These are phyloP conservation scores for Coffea eugenioides DNA, from an alignment of 257 asterid species.

Conservation along the genomic window DNA sequence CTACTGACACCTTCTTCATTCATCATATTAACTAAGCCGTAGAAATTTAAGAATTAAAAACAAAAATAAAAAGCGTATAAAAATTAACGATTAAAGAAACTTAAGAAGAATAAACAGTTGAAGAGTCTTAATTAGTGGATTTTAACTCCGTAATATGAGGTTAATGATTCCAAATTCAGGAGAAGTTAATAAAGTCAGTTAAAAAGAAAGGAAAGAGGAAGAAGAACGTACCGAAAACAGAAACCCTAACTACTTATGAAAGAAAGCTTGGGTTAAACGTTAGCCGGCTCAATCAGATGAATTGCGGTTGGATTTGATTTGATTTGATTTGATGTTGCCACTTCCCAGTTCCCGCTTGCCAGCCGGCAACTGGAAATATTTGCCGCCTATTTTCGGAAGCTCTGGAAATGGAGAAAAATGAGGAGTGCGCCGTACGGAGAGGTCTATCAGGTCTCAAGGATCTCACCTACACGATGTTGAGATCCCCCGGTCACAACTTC, in stretches of 20 bases:
- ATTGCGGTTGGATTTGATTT: too few relatives aligned
- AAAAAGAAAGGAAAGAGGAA: background rate
- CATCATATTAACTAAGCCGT: background rate
- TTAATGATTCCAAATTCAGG: background rate
- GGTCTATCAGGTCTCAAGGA: constrained; percentile 19
- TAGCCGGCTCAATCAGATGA: too few relatives aligned
- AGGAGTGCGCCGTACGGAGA: background rate
- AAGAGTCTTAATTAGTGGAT: background rate
- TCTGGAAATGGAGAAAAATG: too few relatives aligned
- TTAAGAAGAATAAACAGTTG: background rate
- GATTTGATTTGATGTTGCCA: too few relatives aligned
- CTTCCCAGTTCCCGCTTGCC: too few relatives aligned
- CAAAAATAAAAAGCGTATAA: background rate
- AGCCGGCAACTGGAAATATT: too few relatives aligned
- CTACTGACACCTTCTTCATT: background rate
- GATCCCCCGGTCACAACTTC: background rate
- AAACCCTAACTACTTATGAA: background rate
- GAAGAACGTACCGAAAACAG: background rate
- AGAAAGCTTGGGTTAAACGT: background rate
- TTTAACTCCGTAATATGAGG: background rate
- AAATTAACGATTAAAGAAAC: background rate
- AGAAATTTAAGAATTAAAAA: background rate
- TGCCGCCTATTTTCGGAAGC: too few relatives aligned
- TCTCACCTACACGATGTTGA: constrained; percentile 12
- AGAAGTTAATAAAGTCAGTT: background rate